These are phyloP conservation scores for Nannochloropsis salina DNA, from an alignment of 108 stramenopile species.

Conservation along the genomic window DNA sequence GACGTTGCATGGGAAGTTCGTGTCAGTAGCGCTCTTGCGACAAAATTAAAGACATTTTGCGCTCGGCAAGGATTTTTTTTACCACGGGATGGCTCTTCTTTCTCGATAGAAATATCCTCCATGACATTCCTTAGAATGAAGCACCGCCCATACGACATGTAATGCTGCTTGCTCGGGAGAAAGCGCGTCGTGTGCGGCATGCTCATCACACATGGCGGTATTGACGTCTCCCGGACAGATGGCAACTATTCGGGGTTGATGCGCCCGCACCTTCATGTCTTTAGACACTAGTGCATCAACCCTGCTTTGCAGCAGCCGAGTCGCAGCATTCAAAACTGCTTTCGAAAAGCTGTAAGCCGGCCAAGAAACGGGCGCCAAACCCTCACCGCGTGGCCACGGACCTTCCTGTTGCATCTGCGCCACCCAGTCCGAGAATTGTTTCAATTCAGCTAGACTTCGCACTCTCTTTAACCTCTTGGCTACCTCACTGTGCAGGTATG, in stretches of 20 bases:
- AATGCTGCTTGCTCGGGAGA: background rate
- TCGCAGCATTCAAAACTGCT: background rate
- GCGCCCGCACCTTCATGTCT: background rate
- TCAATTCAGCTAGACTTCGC: background rate
- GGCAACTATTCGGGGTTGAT: background rate
- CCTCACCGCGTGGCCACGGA: background rate
- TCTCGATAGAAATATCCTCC: background rate
- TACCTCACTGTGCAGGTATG: background rate
- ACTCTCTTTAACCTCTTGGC: background rate
- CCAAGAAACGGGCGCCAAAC: background rate
- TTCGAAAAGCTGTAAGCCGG: slow-evolving; percentile 8
- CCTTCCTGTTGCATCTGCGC: background rate
- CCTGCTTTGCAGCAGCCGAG: background rate
- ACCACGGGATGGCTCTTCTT: background rate
- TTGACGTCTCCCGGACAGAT: background rate
- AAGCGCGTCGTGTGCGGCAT: background rate
- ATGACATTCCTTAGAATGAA: background rate
- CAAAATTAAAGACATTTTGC: too few relatives aligned
- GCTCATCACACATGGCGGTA: background rate
- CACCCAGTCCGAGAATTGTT: background rate
- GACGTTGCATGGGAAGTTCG: too few relatives aligned
- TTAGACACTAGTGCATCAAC: too few relatives aligned
- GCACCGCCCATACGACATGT: background rate
- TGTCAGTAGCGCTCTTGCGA: too few relatives aligned
- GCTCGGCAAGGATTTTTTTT: background rate